These are phyloP conservation scores for Tilletia walkeri DNA, from an alignment of 1,284 basidiomycete species.

Conservation along the genomic window DNA sequence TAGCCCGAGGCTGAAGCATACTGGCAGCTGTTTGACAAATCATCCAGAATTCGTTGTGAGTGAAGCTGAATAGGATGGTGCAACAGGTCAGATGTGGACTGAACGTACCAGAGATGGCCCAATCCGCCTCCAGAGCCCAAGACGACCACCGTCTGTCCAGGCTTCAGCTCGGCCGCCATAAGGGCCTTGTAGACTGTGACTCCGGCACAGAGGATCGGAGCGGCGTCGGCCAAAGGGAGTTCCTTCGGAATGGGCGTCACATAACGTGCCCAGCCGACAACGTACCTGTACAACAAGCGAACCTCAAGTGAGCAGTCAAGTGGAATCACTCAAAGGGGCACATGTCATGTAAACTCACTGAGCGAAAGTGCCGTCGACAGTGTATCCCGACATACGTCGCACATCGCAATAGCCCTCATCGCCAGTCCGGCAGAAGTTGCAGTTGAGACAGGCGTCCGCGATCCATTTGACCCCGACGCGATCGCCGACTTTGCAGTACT, in stretches of 20 bases:
- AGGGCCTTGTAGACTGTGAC: constrained; percentile 80
- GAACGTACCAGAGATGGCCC: constrained; percentile 55
- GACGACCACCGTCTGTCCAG: constrained; percentile 79
- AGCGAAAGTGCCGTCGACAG: constrained; percentile 77
- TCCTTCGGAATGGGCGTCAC: constrained; percentile 62
- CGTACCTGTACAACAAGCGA: constrained; percentile 38
- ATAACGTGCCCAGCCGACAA: constrained; percentile 67
- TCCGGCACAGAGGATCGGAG: constrained; percentile 75
- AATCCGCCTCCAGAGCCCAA: constrained; percentile 71
- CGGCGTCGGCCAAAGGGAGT: constrained; percentile 69
- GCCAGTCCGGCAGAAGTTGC: constrained; percentile 72
- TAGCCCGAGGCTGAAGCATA: constrained; percentile 57
- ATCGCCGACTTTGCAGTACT: constrained; percentile 67
- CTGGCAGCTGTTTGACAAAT: constrained; percentile 26
- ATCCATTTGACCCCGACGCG: constrained; percentile 75
- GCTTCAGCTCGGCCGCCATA: constrained; percentile 66
- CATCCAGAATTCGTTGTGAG: neutral
- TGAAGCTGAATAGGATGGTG: no score
- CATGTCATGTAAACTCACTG: constrained; percentile 54
- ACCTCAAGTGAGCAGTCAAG: neutral
- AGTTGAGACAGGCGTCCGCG: constrained; percentile 66
- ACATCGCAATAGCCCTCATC: constrained; percentile 63
- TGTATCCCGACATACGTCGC: constrained; percentile 59
- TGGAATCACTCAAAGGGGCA: constrained; percentile 23
- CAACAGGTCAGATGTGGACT: neutral